Base-by-base conservation (phyloP, 1,284 basidiomycete genomes). In the Ustilago shanxiensis region DNA sequence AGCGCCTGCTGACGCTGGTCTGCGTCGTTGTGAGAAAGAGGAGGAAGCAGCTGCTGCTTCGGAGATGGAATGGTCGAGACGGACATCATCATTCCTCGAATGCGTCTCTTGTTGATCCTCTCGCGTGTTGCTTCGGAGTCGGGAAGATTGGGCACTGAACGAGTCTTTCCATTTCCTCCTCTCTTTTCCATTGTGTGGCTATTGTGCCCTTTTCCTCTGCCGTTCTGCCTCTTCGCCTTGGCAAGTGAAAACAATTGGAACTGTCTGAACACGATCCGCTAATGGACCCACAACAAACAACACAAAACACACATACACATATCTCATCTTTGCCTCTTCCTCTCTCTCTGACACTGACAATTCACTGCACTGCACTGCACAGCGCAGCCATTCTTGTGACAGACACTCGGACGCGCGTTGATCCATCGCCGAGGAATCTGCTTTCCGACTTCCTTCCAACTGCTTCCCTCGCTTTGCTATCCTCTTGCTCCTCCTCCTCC, bases 401-500 rank as follows among this genome's bases (percentile, higher is more conserved):
- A 33, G 29, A 33, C 50, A 33, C 62, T 60, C 61, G 45, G 56
- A 59, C 52, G 61, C 56, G 44, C 45, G 49, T 35, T 20, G 41
- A 33, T 56, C 47, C 54, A 39, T 68, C 55, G 66, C 54, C 66
- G 60, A 65, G 62, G 54, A 62, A 62, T 62, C 52, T 59, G 45
- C 31, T 11, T 33, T 33, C 31, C 31, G 5, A 6, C 6, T 11
- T 33, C 31, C 31, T 33, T 33, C 31, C 31, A 33, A n/a, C 31
- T 33, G 31, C 31, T 33, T 33, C 31, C 31, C 31, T 33, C 11
- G 11, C 11, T 33, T 33, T 33, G 31, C 31, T 33, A 33, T 33
- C 31, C 31, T 33, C 11, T 11, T 6, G 5, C 31, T 33, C 31
- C 31, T 33, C 6, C n/a, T n/a, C n/a, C n/a, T n/a, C n/a, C n/a